Conservation (phyloP, 2,329 filamentous ascomycete genomes). For the Ceratocystis variospora region DNA sequence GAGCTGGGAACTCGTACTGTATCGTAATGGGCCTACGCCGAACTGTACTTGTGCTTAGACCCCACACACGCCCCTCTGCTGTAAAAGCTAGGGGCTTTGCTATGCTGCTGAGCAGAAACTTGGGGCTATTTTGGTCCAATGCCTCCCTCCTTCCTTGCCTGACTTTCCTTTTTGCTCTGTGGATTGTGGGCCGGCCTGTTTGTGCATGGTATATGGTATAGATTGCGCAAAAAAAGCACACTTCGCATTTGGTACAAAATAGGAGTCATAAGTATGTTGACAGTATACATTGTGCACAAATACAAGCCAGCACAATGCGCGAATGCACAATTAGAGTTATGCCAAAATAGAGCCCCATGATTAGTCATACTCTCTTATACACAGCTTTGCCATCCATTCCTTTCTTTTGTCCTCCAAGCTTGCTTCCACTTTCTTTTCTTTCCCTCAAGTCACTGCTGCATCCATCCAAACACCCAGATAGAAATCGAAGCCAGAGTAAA, state of each 20-base stretch:
- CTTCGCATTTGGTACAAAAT: background rate
- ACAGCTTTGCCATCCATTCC: constrained; percentile 1
- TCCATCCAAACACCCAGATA: background rate
- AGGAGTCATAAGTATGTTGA: background rate
- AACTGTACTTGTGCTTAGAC: too few relatives aligned
- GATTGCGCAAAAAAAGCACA: background rate
- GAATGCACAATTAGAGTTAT: background rate
- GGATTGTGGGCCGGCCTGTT: background rate
- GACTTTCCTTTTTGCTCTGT: background rate
- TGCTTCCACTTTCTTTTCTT: background rate
- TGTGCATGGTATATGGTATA: background rate
- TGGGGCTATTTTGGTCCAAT: too few relatives aligned
- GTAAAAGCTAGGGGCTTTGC: too few relatives aligned
- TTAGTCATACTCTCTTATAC: too few relatives aligned
- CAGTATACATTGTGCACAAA: too few relatives aligned
- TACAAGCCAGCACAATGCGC: too few relatives aligned
- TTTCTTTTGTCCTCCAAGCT: background rate
- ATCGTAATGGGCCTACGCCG: too few relatives aligned
- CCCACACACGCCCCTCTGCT: too few relatives aligned
- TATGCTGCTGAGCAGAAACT: too few relatives aligned
- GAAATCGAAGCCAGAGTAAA: background rate
- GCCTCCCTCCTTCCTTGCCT: too few relatives aligned
- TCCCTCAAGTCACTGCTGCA: background rate
- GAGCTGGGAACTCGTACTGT: background rate
- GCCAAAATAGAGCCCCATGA: too few relatives aligned